Percentiles rank a stretch among this genome's conserved stretches.
Evolutionary conservation across 2,329 filamentous ascomycete species (phyloP).

Genomic region (Xylaria sp.): DNA sequence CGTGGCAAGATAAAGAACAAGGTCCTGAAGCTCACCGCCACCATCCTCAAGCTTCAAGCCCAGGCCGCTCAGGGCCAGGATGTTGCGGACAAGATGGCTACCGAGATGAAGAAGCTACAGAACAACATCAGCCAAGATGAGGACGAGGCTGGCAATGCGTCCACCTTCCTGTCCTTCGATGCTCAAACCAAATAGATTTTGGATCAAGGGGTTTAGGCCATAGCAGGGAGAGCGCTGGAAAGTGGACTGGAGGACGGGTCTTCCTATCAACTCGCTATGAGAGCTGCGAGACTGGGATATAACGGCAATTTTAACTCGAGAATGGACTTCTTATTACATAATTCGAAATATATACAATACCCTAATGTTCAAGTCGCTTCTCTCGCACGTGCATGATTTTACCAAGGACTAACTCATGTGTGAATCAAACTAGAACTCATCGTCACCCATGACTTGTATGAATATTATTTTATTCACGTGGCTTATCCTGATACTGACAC

Average conservation of each 20-base stretch:
- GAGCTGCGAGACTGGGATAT: neutral
- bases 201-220: neutral
- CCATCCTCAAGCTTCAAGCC: slow-evolving; percentile 60
- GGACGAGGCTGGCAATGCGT: slow-evolving; percentile 58
- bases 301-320: slow-evolving; percentile 15
- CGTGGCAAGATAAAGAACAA: slow-evolving; percentile 70
- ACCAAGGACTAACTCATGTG: neutral
- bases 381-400: neutral
- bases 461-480: neutral
- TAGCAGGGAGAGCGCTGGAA: neutral
- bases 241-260: slow-evolving; percentile 3
- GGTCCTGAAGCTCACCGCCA: slow-evolving; percentile 66
- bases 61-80: slow-evolving; percentile 62
- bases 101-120: slow-evolving; percentile 62
- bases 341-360: slow-evolving; percentile 8
- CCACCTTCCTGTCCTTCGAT: slow-evolving; percentile 53
- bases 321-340: slow-evolving; percentile 31
- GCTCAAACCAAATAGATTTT: slow-evolving; percentile 44
- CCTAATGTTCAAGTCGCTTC: neutral
- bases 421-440: neutral
- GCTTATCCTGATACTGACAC: neutral
- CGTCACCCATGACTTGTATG: neutral
- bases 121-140: slow-evolving; percentile 63
- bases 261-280: slow-evolving; percentile 17
- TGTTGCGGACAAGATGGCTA: slow-evolving; percentile 56